phyloP scores from a whole-genome alignment of 768 basidiomycete genomes.

The Pleurotus platypus region DNA sequence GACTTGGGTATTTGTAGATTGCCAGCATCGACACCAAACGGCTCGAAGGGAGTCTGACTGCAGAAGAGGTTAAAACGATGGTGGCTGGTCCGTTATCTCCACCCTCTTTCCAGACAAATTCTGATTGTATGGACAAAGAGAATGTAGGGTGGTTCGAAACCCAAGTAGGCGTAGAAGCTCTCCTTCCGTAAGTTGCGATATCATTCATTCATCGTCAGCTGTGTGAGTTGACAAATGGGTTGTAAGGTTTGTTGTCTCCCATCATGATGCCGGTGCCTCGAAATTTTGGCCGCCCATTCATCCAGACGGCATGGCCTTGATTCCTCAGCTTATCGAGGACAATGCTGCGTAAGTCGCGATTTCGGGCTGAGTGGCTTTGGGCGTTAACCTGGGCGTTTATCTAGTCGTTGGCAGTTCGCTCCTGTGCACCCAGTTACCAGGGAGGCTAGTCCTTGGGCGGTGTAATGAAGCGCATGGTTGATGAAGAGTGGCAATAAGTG shows the following conservation, averaged over 20 bases:
- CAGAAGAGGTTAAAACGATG: background rate
- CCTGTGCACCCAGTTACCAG: conserved; percentile 3
- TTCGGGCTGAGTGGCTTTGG: background rate
- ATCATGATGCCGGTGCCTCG: background rate
- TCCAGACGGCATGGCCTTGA: background rate
- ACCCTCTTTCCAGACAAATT: too few relatives aligned
- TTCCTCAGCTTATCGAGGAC: conserved; percentile 3
- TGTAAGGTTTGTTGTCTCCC: conserved; percentile 2
- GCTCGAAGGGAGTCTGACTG: background rate
- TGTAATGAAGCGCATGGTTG: background rate
- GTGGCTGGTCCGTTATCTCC: background rate
- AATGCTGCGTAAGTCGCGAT: conserved; percentile 1
- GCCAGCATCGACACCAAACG: background rate
- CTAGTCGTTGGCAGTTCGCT: conserved; percentile 7
- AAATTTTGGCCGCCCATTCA: conserved; percentile 4
- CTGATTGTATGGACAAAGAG: background rate
- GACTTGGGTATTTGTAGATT: background rate
- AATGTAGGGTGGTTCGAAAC: conserved; percentile 2
- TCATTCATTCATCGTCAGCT: background rate
- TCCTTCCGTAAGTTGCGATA: background rate
- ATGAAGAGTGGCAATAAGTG: too few relatives aligned
- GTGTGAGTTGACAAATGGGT: too few relatives aligned
- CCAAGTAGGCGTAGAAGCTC: conserved; percentile 4
- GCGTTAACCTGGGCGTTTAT: background rate
- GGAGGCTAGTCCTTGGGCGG: conserved; percentile 4